A percentile compares a stretch with the other conserved stretches of the same genome.
Conservation (phyloP, 805 yeast genomes). For the Candida morakotiae region DNA sequence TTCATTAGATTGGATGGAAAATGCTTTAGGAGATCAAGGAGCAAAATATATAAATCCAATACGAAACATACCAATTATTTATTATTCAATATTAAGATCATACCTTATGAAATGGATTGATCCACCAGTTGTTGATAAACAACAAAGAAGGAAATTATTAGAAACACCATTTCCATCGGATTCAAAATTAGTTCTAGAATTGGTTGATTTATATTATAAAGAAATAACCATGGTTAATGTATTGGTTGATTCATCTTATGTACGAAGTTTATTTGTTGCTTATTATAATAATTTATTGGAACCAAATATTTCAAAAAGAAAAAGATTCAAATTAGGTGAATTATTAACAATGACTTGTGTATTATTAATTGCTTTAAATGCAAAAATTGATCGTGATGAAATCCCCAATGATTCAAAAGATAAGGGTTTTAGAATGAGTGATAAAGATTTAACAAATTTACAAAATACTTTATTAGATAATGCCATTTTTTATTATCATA, state of each 20-base stretch:
- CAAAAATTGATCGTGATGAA: slow-evolving; percentile 15
- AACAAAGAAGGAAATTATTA: slow-evolving; percentile 15
- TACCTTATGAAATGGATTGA: slow-evolving; percentile 26
- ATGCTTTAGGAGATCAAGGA: slow-evolving; percentile 19
- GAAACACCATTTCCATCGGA: slow-evolving; percentile 26
- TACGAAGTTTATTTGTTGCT: slow-evolving; percentile 18
- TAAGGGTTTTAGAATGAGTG: neutral
- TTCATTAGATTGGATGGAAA: slow-evolving; percentile 29
- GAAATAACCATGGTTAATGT: slow-evolving; percentile 17
- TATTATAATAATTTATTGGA: slow-evolving; percentile 17
- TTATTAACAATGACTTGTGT: slow-evolving; percentile 29
- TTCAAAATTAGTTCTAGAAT: slow-evolving; percentile 18
- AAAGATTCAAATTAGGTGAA: slow-evolving; percentile 25
- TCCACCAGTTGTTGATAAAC: slow-evolving; percentile 21
- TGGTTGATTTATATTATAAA: slow-evolving; percentile 22
- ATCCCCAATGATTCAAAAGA: neutral
- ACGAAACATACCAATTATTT: slow-evolving; percentile 23
- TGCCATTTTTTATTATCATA: slow-evolving; percentile 50
- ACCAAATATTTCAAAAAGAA: slow-evolving; percentile 7
- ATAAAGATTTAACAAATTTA: slow-evolving; percentile 11
- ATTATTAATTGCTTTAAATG: slow-evolving; percentile 21
- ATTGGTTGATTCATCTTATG: slow-evolving; percentile 14
- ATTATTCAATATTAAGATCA: slow-evolving; percentile 13
- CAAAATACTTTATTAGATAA: slow-evolving; percentile 19
- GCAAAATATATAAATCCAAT: slow-evolving; percentile 20